Base-by-base conservation (phyloP, 352 stramenopile species). In the Pythium dissotocum region DNA sequence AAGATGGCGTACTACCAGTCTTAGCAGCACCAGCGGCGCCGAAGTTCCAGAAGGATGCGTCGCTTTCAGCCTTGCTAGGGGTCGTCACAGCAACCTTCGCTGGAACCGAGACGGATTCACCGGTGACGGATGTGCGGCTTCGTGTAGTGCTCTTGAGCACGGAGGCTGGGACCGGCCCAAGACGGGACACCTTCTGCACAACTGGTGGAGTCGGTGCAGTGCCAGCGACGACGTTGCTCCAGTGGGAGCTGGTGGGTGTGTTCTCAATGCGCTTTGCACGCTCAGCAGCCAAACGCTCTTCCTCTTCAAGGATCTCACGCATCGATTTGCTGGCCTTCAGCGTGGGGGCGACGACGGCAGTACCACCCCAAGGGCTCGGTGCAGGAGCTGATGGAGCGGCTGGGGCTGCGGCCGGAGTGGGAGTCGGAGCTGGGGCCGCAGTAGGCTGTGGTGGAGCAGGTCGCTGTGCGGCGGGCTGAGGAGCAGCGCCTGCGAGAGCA, bases 11-110 rank as follows among this genome's bases (percentile, higher is more conserved):
- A 7, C 56, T 42, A 48, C 44, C 57, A 38, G 68, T 30, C 60
- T 83, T 82, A 4, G 71, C 66, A 0, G 66, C 49, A 32, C 70
- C 40, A 0, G 78, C 80, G 14, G 77, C 82, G 35, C 81, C 85
- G 77, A 95, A 95, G 70, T 93, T 95, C 87, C 87, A 95, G 61
- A 95, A 95, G 2, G 83, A 90, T 0, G 85, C 83, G 55, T 95
- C 87, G 30, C 63, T 88, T 48, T 90, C 80, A 5, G 69, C 30
- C 65, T 89, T 89, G 3, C 69, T 57, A 1, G 79, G 73, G 0
- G 81, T 81, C 18, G 74, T 67, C 16, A 64, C 64, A 21, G 66
- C 9, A 38, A 59, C 70, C 36, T 72, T 78, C 18, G 42, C 42
- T 67, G 57, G 10, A 53, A 24, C 40, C 7, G 46, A 64, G 28